Percentiles rank a stretch among this genome's conserved stretches.
These are phyloP conservation scores for Leptomonas pyrrhocoris DNA, from an alignment of 208 protist genomes.

Conservation along the genomic window DNA sequence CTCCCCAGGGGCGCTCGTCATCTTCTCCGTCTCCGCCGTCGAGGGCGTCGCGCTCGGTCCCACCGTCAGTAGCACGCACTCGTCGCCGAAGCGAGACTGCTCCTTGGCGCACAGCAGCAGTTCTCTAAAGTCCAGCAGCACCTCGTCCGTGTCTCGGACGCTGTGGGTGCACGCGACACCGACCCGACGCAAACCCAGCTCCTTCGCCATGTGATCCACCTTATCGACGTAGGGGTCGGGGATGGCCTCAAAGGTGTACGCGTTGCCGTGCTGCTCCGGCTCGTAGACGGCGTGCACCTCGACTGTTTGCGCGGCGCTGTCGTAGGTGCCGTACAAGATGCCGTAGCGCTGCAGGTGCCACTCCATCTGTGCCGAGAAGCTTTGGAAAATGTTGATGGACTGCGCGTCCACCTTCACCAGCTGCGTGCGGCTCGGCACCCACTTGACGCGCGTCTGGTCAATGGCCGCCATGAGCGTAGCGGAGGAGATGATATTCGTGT, in stretches of 20 bases:
- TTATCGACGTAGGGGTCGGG: constrained; percentile 42
- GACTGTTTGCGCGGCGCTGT: constrained; percentile 37
- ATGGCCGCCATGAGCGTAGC: constrained; percentile 78
- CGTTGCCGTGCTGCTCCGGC: constrained; percentile 78
- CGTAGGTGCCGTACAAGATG: constrained; percentile 83
- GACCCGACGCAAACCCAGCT: constrained; percentile 77
- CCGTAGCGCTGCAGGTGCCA: constrained; percentile 87
- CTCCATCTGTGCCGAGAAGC: constrained; percentile 68
- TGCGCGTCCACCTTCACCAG: constrained; percentile 75
- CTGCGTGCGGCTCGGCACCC: constrained; percentile 72
- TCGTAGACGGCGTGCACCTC: constrained; percentile 90
- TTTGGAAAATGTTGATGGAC: constrained; percentile 87
- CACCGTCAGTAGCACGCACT: constrained; percentile 88
- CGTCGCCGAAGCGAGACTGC: constrained; percentile 86
- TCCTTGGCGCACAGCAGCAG: constrained; percentile 80
- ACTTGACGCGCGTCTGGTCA: constrained; percentile 73
- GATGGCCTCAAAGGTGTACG: constrained; percentile 49
- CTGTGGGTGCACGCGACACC: constrained; percentile 85
- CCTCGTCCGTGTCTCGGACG: constrained; percentile 44
- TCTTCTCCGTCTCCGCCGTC: background rate
- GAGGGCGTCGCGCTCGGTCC: constrained; percentile 42
- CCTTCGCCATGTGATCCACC: constrained; percentile 65
- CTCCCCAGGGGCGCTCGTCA: constrained; percentile 23
- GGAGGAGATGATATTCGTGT: constrained; percentile 54
- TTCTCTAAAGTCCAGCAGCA: constrained; percentile 56